Base-by-base conservation (phyloP, 352 stramenopile species). In the Phytophthora hibernalis region DNA sequence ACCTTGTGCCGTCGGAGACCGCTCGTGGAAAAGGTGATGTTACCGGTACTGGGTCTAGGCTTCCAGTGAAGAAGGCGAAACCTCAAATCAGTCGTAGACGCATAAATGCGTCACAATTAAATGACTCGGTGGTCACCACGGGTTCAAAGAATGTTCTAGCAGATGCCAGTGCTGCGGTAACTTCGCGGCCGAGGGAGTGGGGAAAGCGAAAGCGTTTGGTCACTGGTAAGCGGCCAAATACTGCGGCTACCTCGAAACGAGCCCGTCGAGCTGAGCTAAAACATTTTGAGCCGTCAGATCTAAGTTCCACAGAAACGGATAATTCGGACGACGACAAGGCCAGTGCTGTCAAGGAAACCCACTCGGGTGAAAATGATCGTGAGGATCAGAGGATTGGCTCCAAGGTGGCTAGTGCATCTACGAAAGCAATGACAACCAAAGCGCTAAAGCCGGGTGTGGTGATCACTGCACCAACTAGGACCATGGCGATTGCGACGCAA, bases 171-270 rank as follows among this genome's bases (percentile, higher is more conserved):
- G 20, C 3, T 6, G 16, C 18, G 30, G 9, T 15, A 49, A 28
- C 18, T 28, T 49, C 42, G 18, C 42, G 42, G 12, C 42, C 42
- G 13, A 24, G 42, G 15, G 18, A 30, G 42, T 49, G 42, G 42
- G 42, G 42, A 28, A 49, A 49, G 20, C 18, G 42, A 9, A 49
- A 49, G n/a, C 42, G 42, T 49, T 30, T 49, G 42, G 42, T 49
- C 11, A 49, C 42, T 15, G 30, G 42, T n/a, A 49, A 49, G 42
- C 42, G 9, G 20, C 18, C 18, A n/a, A 26, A 30, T 49, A 20
- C 9, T 49, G 18, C 20, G 4, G 18, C 42, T 24, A 24, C 7
- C 16, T 10, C 18, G 21, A 49, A 49, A n/a, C 42, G 42, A n/a
- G 6, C 42, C 5, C 42, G 42, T 9, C 18, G 21, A 49, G 21